Conservation (phyloP, 2,329 filamentous ascomycete genomes). For the Penicillium sp. region DNA sequence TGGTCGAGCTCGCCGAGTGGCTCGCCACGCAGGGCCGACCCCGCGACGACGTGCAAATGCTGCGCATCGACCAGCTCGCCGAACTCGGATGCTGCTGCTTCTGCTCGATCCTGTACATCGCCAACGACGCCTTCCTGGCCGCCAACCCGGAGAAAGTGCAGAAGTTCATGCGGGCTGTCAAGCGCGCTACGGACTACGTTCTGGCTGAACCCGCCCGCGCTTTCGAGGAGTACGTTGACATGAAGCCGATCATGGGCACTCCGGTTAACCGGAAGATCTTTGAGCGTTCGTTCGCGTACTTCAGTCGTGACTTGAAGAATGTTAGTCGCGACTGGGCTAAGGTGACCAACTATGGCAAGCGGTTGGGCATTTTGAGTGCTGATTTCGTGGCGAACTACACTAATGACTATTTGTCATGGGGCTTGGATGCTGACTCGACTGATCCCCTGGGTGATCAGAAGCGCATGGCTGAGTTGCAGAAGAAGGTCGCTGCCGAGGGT, state of each 20-base stretch:
- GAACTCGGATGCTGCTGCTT: slow-evolving; percentile 77
- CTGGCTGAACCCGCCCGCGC: slow-evolving; percentile 54
- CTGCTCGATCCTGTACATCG: slow-evolving; percentile 72
- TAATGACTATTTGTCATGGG: slow-evolving; percentile 61
- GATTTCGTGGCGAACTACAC: slow-evolving; percentile 65
- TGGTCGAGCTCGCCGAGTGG: slow-evolving; percentile 74
- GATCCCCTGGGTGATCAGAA: slow-evolving; percentile 67
- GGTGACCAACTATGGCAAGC: slow-evolving; percentile 67
- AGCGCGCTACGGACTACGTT: slow-evolving; percentile 65
- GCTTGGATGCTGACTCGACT: slow-evolving; percentile 53
- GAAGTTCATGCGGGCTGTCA: slow-evolving; percentile 63
- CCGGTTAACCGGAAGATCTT: slow-evolving; percentile 68
- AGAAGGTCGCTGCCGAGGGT: slow-evolving; percentile 55
- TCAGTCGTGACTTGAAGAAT: slow-evolving; percentile 65
- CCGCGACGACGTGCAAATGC: slow-evolving; percentile 64
- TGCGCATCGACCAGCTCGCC: slow-evolving; percentile 70
- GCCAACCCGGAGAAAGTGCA: slow-evolving; percentile 57
- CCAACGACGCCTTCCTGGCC: slow-evolving; percentile 61
- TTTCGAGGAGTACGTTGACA: slow-evolving; percentile 60
- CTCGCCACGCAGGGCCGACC: slow-evolving; percentile 55
- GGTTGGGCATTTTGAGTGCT: slow-evolving; percentile 57
- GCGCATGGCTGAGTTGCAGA: slow-evolving; percentile 61
- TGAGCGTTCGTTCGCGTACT: slow-evolving; percentile 68
- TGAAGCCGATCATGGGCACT: slow-evolving; percentile 63
- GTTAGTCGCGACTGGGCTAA: slow-evolving; percentile 66